Base-by-base conservation (phyloP, 345 rosid species). In the Cochlearia excelsa region DNA sequence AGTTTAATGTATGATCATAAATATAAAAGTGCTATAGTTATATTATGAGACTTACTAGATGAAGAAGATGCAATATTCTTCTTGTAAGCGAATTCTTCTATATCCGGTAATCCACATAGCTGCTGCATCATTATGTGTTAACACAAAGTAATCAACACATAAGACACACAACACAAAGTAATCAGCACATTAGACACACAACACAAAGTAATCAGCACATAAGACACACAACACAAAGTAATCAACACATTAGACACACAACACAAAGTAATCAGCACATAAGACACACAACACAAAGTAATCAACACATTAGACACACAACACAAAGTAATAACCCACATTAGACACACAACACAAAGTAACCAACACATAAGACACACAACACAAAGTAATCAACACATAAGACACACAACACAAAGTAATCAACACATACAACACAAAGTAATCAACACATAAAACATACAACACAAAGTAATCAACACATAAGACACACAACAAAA, bases 81-180 rank as follows among this genome's bases (percentile, higher is more conserved):
- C 40, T 69, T 83, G 70, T 10, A 87, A 3, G 88, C 83, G 75
- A 85, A 90, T 10, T 83, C 95, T 81, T 90, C 95, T 11, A 87
- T 87, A 65, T 83, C 95, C 7, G 87, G 95, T 27, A 78, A 69
- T 30, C 71, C 68, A 48, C 76, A 51, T 16, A 37, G 52, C 88
- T 80, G 38, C 86, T 80, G 81, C 74, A 61, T 8, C 65, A 63
- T 61, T 45, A 63, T 1, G 51, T 27, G 33, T 30, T 4, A 39
- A 54, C 47, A 46, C 30, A 30, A 46, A 23, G 40, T 35, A 40
- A 61, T 11, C 42, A 46, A 38, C 45, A 9, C 33, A 38, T 27
- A 4, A 53, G 52, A 53, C 46, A 27, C 29, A 16, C 23, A 16
- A 16, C 23, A 16, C 23, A 16, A 16, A 16, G 23, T 16, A 16